A percentile compares a stretch with the other conserved stretches of the same genome.
Evolutionary conservation across 129 eudicot genomes (phyloP).

Genomic region (Escallonia herrerae): DNA sequence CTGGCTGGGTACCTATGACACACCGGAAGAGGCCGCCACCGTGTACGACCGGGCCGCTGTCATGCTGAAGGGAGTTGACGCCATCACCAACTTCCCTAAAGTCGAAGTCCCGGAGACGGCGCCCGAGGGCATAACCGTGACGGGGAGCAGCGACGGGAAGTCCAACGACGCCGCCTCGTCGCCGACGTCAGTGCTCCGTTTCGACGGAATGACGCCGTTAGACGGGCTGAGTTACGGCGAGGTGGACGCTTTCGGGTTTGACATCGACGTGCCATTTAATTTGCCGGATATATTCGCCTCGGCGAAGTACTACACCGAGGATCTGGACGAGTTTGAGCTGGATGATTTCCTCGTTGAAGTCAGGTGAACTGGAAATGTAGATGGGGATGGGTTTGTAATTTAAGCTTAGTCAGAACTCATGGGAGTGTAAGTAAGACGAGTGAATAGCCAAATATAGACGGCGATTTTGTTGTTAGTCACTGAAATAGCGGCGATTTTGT

Average conservation of each 20-base stretch:
- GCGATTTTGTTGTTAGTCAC: too few relatives aligned
- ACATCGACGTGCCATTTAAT: conserved; percentile 20
- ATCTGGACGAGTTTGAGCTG: conserved; percentile 40
- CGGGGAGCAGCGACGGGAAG: conserved; percentile 12
- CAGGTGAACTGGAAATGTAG: not conserved
- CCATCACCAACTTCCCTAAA: conserved; percentile 61
- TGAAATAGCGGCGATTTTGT: too few relatives aligned
- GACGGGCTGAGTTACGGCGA: conserved; percentile 23
- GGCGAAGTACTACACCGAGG: conserved; percentile 29
- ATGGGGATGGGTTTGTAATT: too few relatives aligned
- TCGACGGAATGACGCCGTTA: conserved; percentile 34
- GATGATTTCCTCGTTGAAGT: conserved; percentile 51
- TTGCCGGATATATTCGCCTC: conserved; percentile 32
- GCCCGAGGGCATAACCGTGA: conserved; percentile 6
- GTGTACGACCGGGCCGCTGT: conserved; percentile 64
- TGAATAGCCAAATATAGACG: too few relatives aligned
- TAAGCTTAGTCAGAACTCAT: too few relatives aligned
- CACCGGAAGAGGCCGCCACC: conserved; percentile 66
- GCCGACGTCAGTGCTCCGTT: conserved; percentile 55
- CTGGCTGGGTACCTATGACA: conserved; percentile 65
- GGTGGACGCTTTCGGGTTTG: conserved; percentile 30
- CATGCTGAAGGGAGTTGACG: conserved; percentile 43
- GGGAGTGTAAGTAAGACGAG: too few relatives aligned
- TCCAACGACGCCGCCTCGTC: conserved; percentile 29
- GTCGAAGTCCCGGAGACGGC: conserved; percentile 21